phyloP scores from a whole-genome alignment of 2,329 filamentous ascomycete species.

The Teratosphaeria gauchensis region DNA sequence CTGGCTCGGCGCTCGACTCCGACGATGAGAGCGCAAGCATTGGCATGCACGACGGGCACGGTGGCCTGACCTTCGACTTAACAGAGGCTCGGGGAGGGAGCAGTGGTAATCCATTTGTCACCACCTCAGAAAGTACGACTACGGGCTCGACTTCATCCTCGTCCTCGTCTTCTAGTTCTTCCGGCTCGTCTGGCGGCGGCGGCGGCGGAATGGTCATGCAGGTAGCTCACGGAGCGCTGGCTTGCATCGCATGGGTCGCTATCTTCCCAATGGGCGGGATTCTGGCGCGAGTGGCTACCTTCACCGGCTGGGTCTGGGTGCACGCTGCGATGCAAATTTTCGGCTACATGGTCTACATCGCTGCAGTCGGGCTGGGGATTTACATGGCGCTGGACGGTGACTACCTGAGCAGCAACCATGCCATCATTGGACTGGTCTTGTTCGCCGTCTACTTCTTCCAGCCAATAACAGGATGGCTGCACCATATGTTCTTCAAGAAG shows the following conservation, averaged over 20 bases:
- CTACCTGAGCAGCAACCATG: conserved; percentile 35
- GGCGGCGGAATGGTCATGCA: conserved; percentile 8
- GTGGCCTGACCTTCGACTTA: conserved; percentile 39
- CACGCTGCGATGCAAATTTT: conserved; percentile 40
- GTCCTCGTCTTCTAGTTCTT: background rate
- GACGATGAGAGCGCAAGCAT: conserved; percentile 37
- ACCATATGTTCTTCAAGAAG: conserved; percentile 43
- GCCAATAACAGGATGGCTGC: conserved; percentile 42
- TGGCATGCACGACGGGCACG: conserved; percentile 34
- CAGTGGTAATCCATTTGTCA: conserved; percentile 34
- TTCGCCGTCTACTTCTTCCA: conserved; percentile 45
- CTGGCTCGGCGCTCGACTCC: conserved; percentile 39
- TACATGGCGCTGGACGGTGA: conserved; percentile 34
- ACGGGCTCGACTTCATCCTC: background rate
- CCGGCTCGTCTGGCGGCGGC: background rate
- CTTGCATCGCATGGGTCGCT: conserved; percentile 35
- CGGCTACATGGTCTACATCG: conserved; percentile 38
- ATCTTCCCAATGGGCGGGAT: conserved; percentile 38
- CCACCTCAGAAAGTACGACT: conserved; percentile 7
- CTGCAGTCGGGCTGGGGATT: conserved; percentile 43
- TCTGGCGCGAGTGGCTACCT: conserved; percentile 33
- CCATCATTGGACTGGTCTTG: conserved; percentile 46
- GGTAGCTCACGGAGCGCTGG: conserved; percentile 35
- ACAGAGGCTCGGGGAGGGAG: conserved; percentile 41
- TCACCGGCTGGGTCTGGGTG: conserved; percentile 34